These are phyloP conservation scores for Trifolium pratense DNA, from an alignment of 306 rosid genomes.

Conservation along the genomic window DNA sequence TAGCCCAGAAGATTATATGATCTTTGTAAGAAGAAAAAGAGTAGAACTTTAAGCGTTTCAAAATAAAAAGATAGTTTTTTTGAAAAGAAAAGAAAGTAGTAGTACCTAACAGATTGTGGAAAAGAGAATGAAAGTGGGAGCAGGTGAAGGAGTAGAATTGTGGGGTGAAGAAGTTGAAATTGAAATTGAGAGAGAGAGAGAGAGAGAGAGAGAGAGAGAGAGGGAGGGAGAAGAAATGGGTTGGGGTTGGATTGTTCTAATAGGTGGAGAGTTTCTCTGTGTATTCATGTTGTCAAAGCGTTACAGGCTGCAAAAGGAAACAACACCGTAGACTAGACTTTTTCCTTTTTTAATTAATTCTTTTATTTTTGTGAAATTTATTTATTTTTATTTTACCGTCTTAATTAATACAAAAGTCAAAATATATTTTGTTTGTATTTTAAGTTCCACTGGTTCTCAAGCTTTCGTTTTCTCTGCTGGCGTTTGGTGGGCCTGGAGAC, in stretches of 20 bases:
- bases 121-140: not conserved
- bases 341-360: not conserved
- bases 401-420: no score
- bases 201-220: not conserved
- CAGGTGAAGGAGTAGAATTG: slow-evolving; percentile 6
- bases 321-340: slow-evolving; percentile 37
- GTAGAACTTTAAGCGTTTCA: slow-evolving; percentile 33
- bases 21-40: slow-evolving; percentile 14
- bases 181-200: slow-evolving; percentile 20
- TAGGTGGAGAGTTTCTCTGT: slow-evolving; percentile 49
- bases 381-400: no score
- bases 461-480: no score
- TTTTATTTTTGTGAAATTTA: no score
- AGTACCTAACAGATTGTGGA: not conserved
- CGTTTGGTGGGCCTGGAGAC: no score
- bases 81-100: no score
- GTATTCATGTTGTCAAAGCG: slow-evolving; percentile 43
- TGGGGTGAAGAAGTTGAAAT: slow-evolving; percentile 9
- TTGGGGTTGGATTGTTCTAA: slow-evolving; percentile 30
- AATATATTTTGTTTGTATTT: no score
- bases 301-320: slow-evolving; percentile 10
- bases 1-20: slow-evolving; percentile 38
- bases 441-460: no score
- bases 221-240: not conserved
- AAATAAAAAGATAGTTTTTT: not conserved